Conservation (phyloP, 331 rosid species). For the Rhamnella rubrinervis region DNA sequence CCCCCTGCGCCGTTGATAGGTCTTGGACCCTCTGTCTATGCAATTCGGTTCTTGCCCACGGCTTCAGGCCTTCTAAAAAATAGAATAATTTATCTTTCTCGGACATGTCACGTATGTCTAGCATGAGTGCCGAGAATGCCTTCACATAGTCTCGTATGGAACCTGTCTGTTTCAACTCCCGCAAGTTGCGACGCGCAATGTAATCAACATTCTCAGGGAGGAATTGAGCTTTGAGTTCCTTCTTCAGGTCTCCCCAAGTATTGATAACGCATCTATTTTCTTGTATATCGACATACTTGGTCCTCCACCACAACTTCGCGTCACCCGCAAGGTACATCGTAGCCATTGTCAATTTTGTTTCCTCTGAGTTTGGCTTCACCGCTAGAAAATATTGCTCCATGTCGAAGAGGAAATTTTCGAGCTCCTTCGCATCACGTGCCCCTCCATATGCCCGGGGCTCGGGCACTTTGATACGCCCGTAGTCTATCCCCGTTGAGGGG, state of each 20-base stretch:
- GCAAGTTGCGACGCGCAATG: neutral
- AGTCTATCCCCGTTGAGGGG: neutral
- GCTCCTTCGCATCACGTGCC: neutral
- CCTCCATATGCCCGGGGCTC: neutral
- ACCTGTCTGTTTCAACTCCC: too few relatives aligned
- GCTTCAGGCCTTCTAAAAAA: neutral
- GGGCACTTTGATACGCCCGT: neutral
- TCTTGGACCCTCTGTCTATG: neutral
- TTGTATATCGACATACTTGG: neutral
- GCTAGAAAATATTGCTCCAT: conserved; percentile 2
- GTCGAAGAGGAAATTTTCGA: neutral
- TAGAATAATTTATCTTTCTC: too few relatives aligned
- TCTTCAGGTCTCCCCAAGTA: neutral
- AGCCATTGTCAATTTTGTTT: neutral
- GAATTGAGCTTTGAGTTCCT: neutral
- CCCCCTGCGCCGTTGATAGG: neutral
- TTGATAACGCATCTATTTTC: neutral
- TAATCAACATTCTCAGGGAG: neutral
- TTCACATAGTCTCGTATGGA: too few relatives aligned
- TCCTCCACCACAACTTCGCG: too few relatives aligned
- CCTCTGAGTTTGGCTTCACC: neutral
- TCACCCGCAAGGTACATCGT: neutral
- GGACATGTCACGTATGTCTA: too few relatives aligned
- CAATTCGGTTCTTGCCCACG: neutral
- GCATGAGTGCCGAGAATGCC: neutral